These are phyloP conservation scores for Gossypium bickii DNA, from an alignment of 345 rosid species.

Conservation along the genomic window DNA sequence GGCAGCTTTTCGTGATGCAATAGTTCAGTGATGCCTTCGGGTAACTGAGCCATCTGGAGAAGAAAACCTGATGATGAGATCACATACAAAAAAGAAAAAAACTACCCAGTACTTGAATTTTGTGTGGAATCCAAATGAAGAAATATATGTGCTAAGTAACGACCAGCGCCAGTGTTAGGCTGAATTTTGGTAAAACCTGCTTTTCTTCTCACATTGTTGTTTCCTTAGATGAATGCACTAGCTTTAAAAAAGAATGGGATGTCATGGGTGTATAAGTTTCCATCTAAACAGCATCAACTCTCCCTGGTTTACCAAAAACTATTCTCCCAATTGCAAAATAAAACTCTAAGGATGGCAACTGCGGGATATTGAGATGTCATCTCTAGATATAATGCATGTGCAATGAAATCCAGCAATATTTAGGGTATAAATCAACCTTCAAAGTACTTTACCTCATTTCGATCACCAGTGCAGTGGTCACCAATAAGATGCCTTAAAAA, in stretches of 20 bases:
- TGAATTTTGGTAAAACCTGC: background rate
- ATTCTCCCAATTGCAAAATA: background rate
- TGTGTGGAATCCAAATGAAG: background rate
- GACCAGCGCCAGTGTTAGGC: background rate
- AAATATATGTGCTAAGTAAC: background rate
- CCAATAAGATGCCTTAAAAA: slow-evolving; percentile 72
- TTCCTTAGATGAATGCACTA: background rate
- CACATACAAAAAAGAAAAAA: slow-evolving; percentile 14
- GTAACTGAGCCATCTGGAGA: slow-evolving; percentile 91
- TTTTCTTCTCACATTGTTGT: background rate
- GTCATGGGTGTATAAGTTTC: background rate
- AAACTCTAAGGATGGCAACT: background rate
- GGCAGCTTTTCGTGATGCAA: slow-evolving; percentile 81
- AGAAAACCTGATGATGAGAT: slow-evolving; percentile 23
- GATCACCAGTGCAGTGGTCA: slow-evolving; percentile 75
- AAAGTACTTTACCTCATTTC: slow-evolving; percentile 69
- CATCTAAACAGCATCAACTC: background rate
- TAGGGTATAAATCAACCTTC: background rate
- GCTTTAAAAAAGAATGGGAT: background rate
- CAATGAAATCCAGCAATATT: background rate
- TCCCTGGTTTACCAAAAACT: background rate
- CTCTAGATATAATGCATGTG: background rate
- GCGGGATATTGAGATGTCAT: background rate
- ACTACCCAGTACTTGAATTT: background rate
- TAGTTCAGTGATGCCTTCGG: slow-evolving; percentile 90